Conservation (phyloP, 306 rosid genomes). For the Vigna unguiculata region DNA sequence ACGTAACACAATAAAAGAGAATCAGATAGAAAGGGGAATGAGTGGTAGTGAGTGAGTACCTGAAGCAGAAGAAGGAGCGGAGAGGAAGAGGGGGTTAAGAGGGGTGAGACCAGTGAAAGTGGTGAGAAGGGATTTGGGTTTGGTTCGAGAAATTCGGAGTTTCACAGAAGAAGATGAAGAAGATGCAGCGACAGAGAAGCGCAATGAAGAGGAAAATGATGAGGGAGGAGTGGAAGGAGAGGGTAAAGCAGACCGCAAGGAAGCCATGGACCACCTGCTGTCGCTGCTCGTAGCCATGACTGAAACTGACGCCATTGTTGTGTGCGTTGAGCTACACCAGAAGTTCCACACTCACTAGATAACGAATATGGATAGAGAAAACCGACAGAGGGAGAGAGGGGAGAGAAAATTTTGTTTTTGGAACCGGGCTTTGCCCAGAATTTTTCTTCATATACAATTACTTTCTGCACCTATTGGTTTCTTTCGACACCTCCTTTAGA, state of each 20-base stretch:
- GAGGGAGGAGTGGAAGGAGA: constrained; percentile 40
- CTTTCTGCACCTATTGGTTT: too few relatives aligned
- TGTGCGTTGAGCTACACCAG: neutral
- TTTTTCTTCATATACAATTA: too few relatives aligned
- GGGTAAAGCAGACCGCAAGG: constrained; percentile 70
- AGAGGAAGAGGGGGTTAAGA: constrained; percentile 49
- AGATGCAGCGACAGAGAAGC: constrained; percentile 39
- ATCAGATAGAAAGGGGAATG: neutral
- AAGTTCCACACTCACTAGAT: neutral
- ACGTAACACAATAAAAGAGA: neutral
- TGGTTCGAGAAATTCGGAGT: constrained; percentile 44
- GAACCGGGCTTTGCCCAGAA: neutral
- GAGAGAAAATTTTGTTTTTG: neutral
- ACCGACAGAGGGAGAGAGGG: neutral
- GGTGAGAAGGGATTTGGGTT: constrained; percentile 50
- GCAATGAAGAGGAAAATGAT: constrained; percentile 41
- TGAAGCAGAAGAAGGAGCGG: constrained; percentile 52
- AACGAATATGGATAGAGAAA: constrained; percentile 8
- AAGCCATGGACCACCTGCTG: constrained; percentile 65
- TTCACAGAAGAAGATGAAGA: constrained; percentile 31
- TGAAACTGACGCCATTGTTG: constrained; percentile 48
- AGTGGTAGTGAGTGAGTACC: constrained; percentile 47
- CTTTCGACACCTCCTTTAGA: too few relatives aligned
- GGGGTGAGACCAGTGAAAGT: constrained; percentile 75
- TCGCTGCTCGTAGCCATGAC: constrained; percentile 45